Percentiles rank a stretch among this genome's conserved stretches.
Evolutionary conservation across 2,329 filamentous ascomycete species (phyloP).

Genomic region (Diaporthe sp.): DNA sequence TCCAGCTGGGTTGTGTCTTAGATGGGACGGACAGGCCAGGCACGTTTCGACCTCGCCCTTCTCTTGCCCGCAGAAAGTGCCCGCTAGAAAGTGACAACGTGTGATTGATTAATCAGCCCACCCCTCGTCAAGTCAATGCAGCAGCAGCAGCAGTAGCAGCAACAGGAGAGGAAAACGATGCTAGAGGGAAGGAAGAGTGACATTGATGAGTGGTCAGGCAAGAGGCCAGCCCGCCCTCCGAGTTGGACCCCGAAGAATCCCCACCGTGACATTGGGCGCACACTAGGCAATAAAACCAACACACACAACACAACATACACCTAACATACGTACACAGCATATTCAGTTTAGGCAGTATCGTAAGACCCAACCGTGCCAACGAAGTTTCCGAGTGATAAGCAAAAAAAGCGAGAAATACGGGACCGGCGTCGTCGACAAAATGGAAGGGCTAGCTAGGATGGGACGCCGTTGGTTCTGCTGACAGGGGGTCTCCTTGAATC

Average conservation of each 20-base stretch:
- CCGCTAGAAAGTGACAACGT: constrained; percentile 10
- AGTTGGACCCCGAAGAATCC: constrained; percentile 14
- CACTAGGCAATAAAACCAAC: not conserved
- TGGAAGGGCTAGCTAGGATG: not conserved
- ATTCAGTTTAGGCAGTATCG: not conserved
- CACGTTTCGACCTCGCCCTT: not conserved
- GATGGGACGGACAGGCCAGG: not conserved
- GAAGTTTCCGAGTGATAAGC: not conserved
- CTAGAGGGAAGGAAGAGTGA: not conserved
- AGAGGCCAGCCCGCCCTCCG: not conserved
- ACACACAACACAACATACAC: too few species aligned
- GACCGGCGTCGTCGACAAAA: not conserved
- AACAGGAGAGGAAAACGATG: not conserved
- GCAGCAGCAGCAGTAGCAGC: too few species aligned
- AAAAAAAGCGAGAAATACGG: not conserved
- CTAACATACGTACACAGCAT: not conserved
- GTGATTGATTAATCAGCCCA: constrained; percentile 27
- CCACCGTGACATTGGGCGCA: constrained; percentile 23
- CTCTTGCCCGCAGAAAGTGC: not conserved
- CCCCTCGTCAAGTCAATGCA: not conserved
- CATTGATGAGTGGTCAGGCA: not conserved
- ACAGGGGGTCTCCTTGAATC: constrained; percentile 28
- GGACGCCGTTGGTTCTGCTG: constrained; percentile 13
- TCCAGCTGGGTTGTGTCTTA: not conserved
- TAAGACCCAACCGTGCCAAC: not conserved